Conservation (phyloP, 345 rosid genomes). For the Arabidopsis suecica region DNA sequence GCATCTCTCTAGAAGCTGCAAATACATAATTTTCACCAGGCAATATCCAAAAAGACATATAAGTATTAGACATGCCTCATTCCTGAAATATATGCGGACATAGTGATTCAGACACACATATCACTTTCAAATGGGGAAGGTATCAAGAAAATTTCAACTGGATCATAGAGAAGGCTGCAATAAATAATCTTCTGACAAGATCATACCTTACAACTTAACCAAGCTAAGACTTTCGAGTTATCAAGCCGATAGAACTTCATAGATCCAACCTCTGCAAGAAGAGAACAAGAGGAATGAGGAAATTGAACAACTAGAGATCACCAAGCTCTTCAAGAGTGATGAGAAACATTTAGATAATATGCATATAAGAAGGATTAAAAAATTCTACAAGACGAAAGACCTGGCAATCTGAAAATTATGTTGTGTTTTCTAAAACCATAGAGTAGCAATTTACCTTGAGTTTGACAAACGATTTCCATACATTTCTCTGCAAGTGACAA, state of each 20-base stretch:
- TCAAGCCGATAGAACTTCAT: constrained; percentile 81
- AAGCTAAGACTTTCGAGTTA: constrained; percentile 74
- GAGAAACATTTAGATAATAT: not conserved
- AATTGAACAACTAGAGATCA: constrained; percentile 10
- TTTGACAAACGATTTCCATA: constrained; percentile 85
- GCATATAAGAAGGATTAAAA: not conserved
- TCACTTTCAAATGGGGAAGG: not conserved
- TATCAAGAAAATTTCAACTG: not conserved
- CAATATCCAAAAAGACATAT: not conserved
- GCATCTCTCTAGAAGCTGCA: not conserved
- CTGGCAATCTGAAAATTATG: not conserved
- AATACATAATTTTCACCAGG: constrained; percentile 3
- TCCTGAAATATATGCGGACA: constrained; percentile 8
- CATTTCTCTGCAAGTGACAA: constrained; percentile 66
- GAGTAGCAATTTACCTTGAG: constrained; percentile 59
- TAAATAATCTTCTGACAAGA: constrained; percentile 21
- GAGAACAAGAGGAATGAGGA: constrained; percentile 21
- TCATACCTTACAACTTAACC: constrained; percentile 79
- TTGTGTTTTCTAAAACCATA: constrained; percentile 2
- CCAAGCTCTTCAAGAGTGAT: constrained; percentile 16
- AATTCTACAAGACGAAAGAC: not conserved
- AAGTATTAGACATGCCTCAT: not conserved
- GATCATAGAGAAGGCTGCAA: constrained; percentile 5
- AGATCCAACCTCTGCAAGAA: constrained; percentile 73
- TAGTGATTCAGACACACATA: constrained; percentile 14